Evolutionary conservation across 1,284 basidiomycete genomes (phyloP), one percentile per base, ranked within the genome.

Genomic region (Cryptococcus sp.): DNA sequence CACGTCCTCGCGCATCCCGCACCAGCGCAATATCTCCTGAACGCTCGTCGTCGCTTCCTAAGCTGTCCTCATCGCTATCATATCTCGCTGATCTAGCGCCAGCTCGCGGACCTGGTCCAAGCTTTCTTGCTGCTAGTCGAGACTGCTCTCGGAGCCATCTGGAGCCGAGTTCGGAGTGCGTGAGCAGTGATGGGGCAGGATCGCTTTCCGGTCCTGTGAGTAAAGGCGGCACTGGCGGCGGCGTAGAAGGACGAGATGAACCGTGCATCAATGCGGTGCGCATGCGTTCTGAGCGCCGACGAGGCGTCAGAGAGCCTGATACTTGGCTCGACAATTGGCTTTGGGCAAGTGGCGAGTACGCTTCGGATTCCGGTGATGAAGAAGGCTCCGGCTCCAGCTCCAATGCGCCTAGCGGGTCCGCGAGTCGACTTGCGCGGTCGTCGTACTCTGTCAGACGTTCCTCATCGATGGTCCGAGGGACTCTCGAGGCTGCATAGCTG

Each of bases 71-170:
- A 55, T 73, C 75, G 48, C 67, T 69, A 27, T 70, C 70, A 52
- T 68, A 69, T 39, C 63, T 39, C 50, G 67, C 56, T 13, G 55
- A 39, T 15, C 60, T 41, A 5, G 46, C 48, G 16, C 52, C 30
- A n/a, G 39, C 16, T n/a, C 49, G 35, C 10, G 54, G 38, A 3
- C 47, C 50, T 47, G 63, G 61, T 1, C 62, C 67, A 4, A 69
- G 61, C 46, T 66, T 69, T 46, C 68, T 61, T 47, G 60, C 61
- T 3, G 69, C 70, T 20, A 78, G 65, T 43, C 85, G 83, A 54
- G 85, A 89, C 76, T 94, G 91, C 62, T 93, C 90, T 30, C 84
- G 83, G 45, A 94, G 76, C 92, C 91, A 94, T 43, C 87, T 83
- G 4, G 85, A 85, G 0, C 89, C 88, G 4, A 88, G 83, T 66